Evolutionary conservation across 2,329 filamentous ascomycete genomes (phyloP).

Genomic region (Cladosporium sphaerospermum): DNA sequence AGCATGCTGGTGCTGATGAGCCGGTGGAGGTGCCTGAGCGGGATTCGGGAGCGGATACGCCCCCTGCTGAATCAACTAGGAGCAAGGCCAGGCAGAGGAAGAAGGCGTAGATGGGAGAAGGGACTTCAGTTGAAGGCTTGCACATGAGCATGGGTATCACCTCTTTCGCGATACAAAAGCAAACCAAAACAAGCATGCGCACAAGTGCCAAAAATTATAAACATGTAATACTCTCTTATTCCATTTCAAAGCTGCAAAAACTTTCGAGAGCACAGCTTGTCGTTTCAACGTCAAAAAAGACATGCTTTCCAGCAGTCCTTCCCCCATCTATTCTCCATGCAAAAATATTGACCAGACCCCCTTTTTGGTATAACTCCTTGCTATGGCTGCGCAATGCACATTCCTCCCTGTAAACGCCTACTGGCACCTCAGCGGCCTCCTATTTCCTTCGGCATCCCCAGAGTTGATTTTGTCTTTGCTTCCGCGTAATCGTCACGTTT

Average conservation of each 20-base stretch:
- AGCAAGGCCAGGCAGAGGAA: conserved; percentile 37
- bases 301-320: background rate
- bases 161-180: too few species aligned
- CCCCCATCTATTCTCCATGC: background rate
- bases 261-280: background rate
- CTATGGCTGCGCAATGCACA: background rate
- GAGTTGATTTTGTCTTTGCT: background rate
- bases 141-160: too few species aligned
- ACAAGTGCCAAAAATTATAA: background rate
- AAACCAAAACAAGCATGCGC: too few species aligned
- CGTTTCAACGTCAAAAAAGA: background rate
- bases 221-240: background rate
- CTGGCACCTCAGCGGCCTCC: background rate
- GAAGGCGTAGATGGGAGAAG: conserved; percentile 21
- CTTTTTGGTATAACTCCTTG: background rate
- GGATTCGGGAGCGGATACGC: conserved; percentile 18
- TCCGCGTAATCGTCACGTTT: background rate
- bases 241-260: background rate
- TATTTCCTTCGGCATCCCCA: background rate
- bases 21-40: conserved; percentile 20
- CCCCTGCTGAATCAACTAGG: conserved; percentile 34
- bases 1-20: conserved; percentile 11
- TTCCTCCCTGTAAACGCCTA: background rate
- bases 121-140: too few species aligned
- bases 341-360: background rate